Conservation (phyloP, 169 alveolate genomes). For the Plasmodium coatneyi region DNA sequence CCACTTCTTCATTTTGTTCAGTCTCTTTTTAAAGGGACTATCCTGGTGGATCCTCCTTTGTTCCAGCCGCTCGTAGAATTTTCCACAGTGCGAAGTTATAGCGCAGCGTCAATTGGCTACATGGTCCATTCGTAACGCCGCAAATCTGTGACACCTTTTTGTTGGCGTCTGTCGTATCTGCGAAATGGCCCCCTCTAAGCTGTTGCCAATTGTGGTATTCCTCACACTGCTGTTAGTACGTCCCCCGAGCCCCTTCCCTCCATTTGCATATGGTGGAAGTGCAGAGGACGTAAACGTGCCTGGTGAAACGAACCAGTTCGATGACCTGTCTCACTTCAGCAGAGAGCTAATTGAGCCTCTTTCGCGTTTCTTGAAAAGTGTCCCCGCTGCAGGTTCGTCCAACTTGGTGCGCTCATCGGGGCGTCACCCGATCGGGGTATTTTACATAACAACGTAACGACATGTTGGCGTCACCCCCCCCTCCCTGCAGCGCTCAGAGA, state of each 20-base stretch:
- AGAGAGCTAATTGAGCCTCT: constrained; percentile 23
- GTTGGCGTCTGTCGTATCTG: not conserved
- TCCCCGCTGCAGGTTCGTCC: constrained; percentile 28
- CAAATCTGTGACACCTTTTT: not conserved
- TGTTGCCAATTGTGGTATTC: not conserved
- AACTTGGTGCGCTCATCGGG: not conserved
- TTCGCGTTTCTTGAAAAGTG: constrained; percentile 13
- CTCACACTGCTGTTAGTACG: not conserved
- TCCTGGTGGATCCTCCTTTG: not conserved
- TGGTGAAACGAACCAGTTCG: not conserved
- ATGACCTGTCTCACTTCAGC: constrained; percentile 18
- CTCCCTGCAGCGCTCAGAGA: constrained; percentile 74
- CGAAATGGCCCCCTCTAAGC: constrained; percentile 10
- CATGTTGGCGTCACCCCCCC: not conserved
- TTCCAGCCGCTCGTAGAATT: not conserved
- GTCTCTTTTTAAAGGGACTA: not conserved
- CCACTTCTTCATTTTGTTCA: not conserved
- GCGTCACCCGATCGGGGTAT: not conserved
- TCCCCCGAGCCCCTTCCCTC: not conserved
- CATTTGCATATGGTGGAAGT: not conserved
- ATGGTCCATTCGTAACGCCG: not conserved
- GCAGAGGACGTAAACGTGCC: not conserved
- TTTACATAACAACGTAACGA: not conserved
- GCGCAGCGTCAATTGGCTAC: not conserved
- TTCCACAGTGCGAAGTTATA: not conserved